Conservation (phyloP, 768 basidiomycete species). For the Lanmaoa rubissima region DNA sequence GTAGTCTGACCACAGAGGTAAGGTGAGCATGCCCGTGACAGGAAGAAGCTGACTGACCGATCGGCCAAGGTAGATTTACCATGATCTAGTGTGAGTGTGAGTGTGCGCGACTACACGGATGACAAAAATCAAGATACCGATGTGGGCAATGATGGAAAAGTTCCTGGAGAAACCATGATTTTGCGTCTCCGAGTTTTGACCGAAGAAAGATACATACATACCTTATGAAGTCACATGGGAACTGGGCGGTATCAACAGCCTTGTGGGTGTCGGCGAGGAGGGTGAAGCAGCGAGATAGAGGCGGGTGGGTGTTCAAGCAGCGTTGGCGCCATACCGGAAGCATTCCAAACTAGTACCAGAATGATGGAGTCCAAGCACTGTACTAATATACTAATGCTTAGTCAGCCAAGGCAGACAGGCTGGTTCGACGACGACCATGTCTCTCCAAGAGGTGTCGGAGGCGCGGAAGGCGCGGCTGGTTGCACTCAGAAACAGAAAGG, state of each 20-base stretch:
- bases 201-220: slow-evolving; percentile 25
- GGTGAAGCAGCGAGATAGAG: slow-evolving; percentile 27
- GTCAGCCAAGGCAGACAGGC: slow-evolving; percentile 26
- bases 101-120: neutral
- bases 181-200: neutral
- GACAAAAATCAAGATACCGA: slow-evolving; percentile 47
- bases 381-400: slow-evolving; percentile 21
- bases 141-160: slow-evolving; percentile 96
- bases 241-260: slow-evolving; percentile 55
- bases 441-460: slow-evolving; percentile 76
- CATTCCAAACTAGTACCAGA: slow-evolving; percentile 18
- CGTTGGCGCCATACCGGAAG: slow-evolving; percentile 31
- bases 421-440: slow-evolving; percentile 36
- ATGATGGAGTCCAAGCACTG: too few species aligned
- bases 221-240: slow-evolving; percentile 69
- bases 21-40: neutral
- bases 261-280: slow-evolving; percentile 31
- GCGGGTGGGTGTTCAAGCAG: slow-evolving; percentile 7
- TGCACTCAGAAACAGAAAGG: slow-evolving; percentile 74
- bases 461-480: slow-evolving; percentile 76
- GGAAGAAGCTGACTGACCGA: slow-evolving; percentile 44
- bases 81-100: slow-evolving; percentile 57
- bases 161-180: slow-evolving; percentile 48
- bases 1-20: slow-evolving; percentile 44
- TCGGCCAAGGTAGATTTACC: slow-evolving; percentile 96